phyloP scores from a whole-genome alignment of 208 protist species.

The Trypanosoma scelopori region DNA sequence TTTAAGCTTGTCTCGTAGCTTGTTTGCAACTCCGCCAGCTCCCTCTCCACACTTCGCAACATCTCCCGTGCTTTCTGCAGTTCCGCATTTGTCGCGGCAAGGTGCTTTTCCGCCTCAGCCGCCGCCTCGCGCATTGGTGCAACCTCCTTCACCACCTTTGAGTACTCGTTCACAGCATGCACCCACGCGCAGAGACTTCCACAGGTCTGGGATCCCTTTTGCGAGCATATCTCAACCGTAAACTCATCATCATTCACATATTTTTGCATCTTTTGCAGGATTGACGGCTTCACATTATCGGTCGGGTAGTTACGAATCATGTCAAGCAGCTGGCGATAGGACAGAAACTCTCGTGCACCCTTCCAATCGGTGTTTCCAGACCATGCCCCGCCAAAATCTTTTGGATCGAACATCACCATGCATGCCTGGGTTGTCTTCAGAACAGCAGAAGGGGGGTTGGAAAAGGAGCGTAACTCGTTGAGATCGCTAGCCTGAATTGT shows the following conservation, averaged over 20 bases:
- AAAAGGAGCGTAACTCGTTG: conserved; percentile 94
- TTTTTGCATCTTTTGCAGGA: conserved; percentile 91
- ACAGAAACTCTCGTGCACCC: conserved; percentile 89
- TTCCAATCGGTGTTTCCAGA: conserved; percentile 91
- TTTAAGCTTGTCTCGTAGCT: conserved; percentile 88
- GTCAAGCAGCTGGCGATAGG: conserved; percentile 91
- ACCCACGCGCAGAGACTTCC: conserved; percentile 96
- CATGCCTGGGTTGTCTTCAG: conserved; percentile 95
- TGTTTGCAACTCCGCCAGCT: conserved; percentile 88
- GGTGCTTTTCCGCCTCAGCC: conserved; percentile 87
- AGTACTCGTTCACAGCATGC: conserved; percentile 95
- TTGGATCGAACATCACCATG: conserved; percentile 95
- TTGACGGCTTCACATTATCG: conserved; percentile 92
- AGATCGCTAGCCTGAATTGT: conserved; percentile 94
- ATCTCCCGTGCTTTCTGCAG: conserved; percentile 86
- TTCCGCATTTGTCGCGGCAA: conserved; percentile 88
- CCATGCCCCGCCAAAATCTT: conserved; percentile 86
- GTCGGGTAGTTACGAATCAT: conserved; percentile 95
- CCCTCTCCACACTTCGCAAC: conserved; percentile 89
- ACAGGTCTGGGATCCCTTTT: conserved; percentile 93
- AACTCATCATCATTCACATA: conserved; percentile 96
- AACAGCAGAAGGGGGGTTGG: conserved; percentile 94
- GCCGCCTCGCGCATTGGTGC: conserved; percentile 93
- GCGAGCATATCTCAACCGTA: conserved; percentile 90
- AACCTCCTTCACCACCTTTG: conserved; percentile 95